Evolutionary conservation across 2,329 filamentous ascomycete species (phyloP), one percentile per base, ranked within the genome.

Genomic region (Penicillium aurantiogriseum): DNA sequence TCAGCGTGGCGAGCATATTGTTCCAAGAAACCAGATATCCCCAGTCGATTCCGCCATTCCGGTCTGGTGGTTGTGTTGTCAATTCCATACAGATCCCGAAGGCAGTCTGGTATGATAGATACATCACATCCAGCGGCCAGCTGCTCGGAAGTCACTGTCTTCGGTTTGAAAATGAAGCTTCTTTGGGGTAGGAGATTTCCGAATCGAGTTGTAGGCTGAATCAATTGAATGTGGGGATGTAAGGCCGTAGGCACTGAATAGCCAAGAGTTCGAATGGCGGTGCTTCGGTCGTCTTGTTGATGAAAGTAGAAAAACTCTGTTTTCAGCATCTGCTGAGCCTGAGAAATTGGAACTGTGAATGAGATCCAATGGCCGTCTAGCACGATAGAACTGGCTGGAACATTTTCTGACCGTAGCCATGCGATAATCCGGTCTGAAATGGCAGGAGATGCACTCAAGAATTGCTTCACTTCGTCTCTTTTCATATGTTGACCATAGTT

Each of bases 181-280:
- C 64, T 68, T 56, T 82, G 78, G 2, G 79, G 63, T 31, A 69
- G 71, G 23, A 82, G 76, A 54, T 80, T 75, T 19, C 83, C 82
- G 57, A 88, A 89, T 39, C 82, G 79, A 4, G 84, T 88, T 0
- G 86, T 88, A 1, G 86, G 86, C 69, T 88, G 84, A 48, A 89
- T 83, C 67, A 88, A 79, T 57, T 84, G 82, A 56, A 89, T 79
- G 64, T 85, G 78, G 43, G 76, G 65, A 51, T 79, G 77, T 8
- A 89, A 71, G 0, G 79, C 71, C 50, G 76, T 76, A 0, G 87
- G 88, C 1, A 89, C 79, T 0, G 84, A 88, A 71, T 89, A 90
- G 46, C 79, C 75, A 17, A 83, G 71, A 5, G 82, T 80, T 43
- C 86, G 80, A 39, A 88, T 77, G 63, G 77, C 80, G 39, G 75